A percentile compares a stretch with the other conserved stretches of the same genome.
Evolutionary conservation across 164 flowering plant species (phyloP).

Genomic region (Sextonia rubra): DNA sequence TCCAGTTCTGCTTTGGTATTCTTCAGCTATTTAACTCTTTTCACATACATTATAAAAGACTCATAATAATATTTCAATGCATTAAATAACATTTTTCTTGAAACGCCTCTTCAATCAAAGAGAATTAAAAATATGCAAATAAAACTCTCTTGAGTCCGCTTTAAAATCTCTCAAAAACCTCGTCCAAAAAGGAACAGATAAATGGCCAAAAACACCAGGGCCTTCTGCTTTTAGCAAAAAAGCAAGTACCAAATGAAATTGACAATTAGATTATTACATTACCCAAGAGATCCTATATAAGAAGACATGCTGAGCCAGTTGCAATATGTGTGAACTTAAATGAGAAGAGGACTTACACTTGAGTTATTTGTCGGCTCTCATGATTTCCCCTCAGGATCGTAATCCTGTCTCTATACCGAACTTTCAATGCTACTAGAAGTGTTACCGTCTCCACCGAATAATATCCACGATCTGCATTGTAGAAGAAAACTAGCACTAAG

Average conservation of each 20-base stretch:
- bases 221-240: not conserved
- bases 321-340: constrained; percentile 5
- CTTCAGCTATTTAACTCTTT: no score
- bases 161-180: no score
- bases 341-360: constrained; percentile 34
- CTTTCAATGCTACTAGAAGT: constrained; percentile 44
- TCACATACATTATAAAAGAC: no score
- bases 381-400: constrained; percentile 44
- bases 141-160: no score
- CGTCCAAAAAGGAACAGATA: no score
- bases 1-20: no score
- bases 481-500: constrained; percentile 1
- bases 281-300: not conserved
- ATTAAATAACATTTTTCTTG: no score
- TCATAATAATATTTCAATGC: not conserved
- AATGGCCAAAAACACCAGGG: not conserved
- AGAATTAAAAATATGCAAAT: no score
- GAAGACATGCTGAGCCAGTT: not conserved
- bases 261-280: not conserved
- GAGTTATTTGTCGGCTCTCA: constrained; percentile 48
- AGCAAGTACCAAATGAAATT: not conserved
- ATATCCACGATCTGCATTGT: constrained; percentile 46
- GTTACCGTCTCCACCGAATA: constrained; percentile 50
- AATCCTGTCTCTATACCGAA: constrained; percentile 46
- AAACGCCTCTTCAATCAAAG: no score